Conservation (phyloP, 176 grass and related monocot genomes). For the Triticum turgidum region DNA sequence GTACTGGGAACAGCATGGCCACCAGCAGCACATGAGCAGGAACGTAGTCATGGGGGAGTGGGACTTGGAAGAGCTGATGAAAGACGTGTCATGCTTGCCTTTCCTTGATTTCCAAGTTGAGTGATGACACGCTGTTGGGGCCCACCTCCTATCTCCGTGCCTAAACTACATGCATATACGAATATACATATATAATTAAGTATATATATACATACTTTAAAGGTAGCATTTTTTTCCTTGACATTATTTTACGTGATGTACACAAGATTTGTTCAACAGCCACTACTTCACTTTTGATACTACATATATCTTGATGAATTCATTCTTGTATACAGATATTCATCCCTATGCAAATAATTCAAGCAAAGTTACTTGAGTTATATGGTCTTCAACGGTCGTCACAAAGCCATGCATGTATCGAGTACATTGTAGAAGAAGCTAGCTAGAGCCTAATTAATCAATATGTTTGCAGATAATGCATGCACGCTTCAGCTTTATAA, state of each 20-base stretch:
- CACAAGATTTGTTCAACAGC: constrained; percentile 35
- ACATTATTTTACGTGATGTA: constrained; percentile 45
- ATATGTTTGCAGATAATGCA: constrained; percentile 11
- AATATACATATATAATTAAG: constrained; percentile 23
- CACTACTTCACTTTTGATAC: constrained; percentile 43
- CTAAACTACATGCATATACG: constrained; percentile 20
- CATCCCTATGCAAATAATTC: constrained; percentile 40
- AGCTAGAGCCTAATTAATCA: neutral
- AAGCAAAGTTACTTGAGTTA: constrained; percentile 17
- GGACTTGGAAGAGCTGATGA: constrained; percentile 99
- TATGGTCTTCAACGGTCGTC: neutral
- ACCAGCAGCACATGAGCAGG: constrained; percentile 54
- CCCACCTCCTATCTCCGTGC: neutral
- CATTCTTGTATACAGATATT: constrained; percentile 31
- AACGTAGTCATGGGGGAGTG: constrained; percentile 69
- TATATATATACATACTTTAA: constrained; percentile 36
- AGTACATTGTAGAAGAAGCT: neutral
- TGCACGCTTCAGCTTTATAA: constrained; percentile 29
- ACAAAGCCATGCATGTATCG: neutral
- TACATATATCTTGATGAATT: constrained; percentile 24
- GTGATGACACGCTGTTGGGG: constrained; percentile 43
- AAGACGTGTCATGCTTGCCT: constrained; percentile 86
- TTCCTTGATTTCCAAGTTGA: constrained; percentile 99
- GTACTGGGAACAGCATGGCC: constrained; percentile 54
- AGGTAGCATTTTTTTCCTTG: constrained; percentile 29